Percentiles rank a stretch among this genome's conserved stretches.
Conservation (phyloP, 495 filamentous ascomycete genomes). For the Aspergillus ellipticus region DNA sequence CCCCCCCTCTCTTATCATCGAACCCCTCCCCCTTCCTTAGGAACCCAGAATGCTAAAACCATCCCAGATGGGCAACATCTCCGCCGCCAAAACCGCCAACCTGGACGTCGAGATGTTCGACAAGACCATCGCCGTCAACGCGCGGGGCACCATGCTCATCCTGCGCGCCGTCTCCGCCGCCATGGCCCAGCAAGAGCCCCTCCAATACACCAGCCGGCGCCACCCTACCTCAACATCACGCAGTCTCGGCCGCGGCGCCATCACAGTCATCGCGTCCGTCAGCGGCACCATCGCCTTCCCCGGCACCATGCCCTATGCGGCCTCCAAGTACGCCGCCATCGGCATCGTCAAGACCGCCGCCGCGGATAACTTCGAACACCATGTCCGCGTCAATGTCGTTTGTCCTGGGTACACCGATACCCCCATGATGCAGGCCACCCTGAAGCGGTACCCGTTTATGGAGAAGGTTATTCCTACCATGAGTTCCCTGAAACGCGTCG, state of each 20-base stretch:
- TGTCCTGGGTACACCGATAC: slow-evolving; percentile 42
- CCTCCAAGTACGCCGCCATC: slow-evolving; percentile 42
- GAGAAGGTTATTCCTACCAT: slow-evolving; percentile 9
- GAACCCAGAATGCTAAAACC: no score
- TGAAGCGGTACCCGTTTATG: slow-evolving; percentile 21
- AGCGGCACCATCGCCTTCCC: slow-evolving; percentile 26
- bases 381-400: slow-evolving; percentile 43
- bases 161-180: not conserved
- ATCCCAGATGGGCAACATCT: not conserved
- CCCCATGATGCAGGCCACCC: slow-evolving; percentile 26
- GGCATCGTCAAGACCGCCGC: slow-evolving; percentile 29
- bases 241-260: slow-evolving; percentile 10
- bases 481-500: slow-evolving; percentile 34
- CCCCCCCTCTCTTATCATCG: not conserved
- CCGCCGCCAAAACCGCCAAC: not conserved
- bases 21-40: not conserved
- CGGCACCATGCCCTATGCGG: slow-evolving; percentile 30
- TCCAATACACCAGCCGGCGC: not conserved
- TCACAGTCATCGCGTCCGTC: slow-evolving; percentile 40
- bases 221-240: not conserved
- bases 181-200: not conserved
- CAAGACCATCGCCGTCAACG: not conserved
- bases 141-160: not conserved
- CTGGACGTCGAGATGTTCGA: not conserved
- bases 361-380: slow-evolving; percentile 23